Evolutionary conservation across 139 green algal species (phyloP).

Genomic region (Coccomyxa sp.): DNA sequence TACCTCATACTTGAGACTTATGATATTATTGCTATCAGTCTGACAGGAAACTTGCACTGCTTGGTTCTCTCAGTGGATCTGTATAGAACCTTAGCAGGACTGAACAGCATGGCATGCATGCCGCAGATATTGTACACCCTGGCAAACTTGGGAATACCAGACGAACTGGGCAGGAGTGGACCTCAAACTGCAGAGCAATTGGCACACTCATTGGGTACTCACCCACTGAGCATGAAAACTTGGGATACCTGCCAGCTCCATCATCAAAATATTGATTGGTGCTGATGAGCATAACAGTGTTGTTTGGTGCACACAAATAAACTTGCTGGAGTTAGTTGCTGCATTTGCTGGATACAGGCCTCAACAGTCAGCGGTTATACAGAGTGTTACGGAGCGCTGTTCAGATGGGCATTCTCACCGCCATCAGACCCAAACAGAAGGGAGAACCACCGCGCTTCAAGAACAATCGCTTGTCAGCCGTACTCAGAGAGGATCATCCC

Average conservation of each 20-base stretch:
- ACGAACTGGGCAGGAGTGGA: not conserved
- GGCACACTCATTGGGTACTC: not conserved
- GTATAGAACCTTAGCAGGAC: not conserved
- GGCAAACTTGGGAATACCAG: not conserved
- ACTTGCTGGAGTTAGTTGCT: not conserved
- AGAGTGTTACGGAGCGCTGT: conserved; percentile 9
- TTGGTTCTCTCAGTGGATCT: not conserved
- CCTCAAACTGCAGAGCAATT: not conserved
- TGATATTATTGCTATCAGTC: not conserved
- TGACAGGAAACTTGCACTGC: not conserved
- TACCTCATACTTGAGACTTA: not conserved
- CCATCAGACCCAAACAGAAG: not conserved
- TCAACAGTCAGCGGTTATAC: not conserved
- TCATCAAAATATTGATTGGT: not conserved
- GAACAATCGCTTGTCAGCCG: conserved; percentile 7
- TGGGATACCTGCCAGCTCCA: not conserved
- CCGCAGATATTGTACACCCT: not conserved
- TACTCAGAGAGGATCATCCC: conserved; percentile 7
- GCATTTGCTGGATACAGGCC: not conserved
- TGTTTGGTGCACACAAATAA: not conserved
- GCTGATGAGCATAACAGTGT: not conserved
- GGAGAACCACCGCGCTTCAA: not conserved
- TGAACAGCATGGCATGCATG: not conserved
- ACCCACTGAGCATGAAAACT: not conserved
- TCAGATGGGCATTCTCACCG: not conserved